Evolutionary conservation across 345 rosid species (phyloP).

Genomic region (Citrus cavaleriei): DNA sequence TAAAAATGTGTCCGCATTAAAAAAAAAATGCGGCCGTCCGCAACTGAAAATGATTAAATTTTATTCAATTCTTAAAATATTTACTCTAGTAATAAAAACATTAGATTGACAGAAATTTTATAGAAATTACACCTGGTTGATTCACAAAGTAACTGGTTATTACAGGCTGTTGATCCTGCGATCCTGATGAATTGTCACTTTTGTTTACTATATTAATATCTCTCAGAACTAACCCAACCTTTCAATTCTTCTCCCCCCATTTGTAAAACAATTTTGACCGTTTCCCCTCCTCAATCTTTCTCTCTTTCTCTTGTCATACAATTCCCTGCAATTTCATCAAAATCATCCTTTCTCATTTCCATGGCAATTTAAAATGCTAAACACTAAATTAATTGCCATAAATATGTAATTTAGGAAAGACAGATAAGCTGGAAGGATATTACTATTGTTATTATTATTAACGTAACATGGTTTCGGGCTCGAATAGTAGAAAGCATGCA

Average conservation of each 20-base stretch:
- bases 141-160: background rate
- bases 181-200: background rate
- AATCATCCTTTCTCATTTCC: background rate
- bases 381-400: background rate
- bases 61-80: too few species aligned
- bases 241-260: conserved; percentile 2
- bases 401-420: too few species aligned
- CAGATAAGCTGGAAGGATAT: background rate
- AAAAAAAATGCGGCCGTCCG: too few species aligned
- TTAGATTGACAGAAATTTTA: too few species aligned
- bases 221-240: background rate
- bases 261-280: conserved; percentile 5
- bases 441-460: too few species aligned
- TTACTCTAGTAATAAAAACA: too few species aligned
- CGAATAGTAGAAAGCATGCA: background rate
- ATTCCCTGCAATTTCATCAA: background rate
- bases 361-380: background rate
- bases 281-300: background rate
- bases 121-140: background rate
- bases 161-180: background rate
- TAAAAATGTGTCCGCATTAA: too few species aligned
- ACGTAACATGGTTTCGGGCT: background rate
- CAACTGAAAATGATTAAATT: accelerated
- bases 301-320: background rate
- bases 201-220: background rate